phyloP scores from a whole-genome alignment of 2,329 filamentous ascomycete genomes.

The Fusarium solani-melongenae region DNA sequence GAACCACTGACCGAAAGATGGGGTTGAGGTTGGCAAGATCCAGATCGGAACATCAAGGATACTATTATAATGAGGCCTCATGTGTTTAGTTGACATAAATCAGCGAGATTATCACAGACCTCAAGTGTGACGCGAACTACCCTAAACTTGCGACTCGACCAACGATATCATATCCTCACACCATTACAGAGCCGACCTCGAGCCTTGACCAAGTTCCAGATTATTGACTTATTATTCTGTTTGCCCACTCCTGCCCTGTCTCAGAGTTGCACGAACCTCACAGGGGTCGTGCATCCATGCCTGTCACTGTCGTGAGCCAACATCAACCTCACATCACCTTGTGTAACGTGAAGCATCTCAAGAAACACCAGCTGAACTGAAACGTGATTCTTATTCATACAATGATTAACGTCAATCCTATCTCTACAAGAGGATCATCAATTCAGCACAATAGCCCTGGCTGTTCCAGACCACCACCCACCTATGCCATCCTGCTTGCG shows the following conservation, averaged over 20 bases:
- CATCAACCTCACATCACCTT: not conserved
- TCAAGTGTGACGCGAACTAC: not conserved
- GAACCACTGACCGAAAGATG: too few relatives aligned
- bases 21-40: too few relatives aligned
- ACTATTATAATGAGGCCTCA: not conserved
- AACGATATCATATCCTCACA: not conserved
- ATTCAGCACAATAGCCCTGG: constrained; percentile 10
- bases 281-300: not conserved
- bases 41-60: too few relatives aligned
- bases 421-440: constrained; percentile 24
- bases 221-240: not conserved
- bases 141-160: not conserved
- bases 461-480: constrained; percentile 9
- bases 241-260: not conserved
- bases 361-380: constrained; percentile 4
- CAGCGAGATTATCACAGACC: not conserved
- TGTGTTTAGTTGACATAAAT: not conserved
- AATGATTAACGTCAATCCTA: constrained; percentile 42
- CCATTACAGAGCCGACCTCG: not conserved
- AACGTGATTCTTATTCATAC: constrained; percentile 42
- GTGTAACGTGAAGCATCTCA: not conserved
- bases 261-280: not conserved
- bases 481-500: constrained; percentile 9
- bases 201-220: not conserved
- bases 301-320: not conserved